Conservation (phyloP, 805 yeast species). For the Schwanniomyces polymorphus region DNA sequence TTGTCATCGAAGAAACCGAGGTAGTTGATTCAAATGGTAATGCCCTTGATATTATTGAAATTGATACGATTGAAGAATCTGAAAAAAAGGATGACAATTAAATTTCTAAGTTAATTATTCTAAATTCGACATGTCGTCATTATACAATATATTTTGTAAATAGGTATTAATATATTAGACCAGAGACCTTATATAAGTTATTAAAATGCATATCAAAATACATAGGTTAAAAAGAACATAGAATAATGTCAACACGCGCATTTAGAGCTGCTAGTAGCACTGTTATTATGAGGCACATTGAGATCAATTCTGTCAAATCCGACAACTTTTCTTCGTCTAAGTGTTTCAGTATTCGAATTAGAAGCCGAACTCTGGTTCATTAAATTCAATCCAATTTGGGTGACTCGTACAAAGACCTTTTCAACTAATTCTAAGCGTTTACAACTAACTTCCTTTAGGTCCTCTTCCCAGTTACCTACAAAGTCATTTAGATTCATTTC, state of each 20-base stretch:
- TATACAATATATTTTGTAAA: neutral
- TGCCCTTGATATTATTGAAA: conserved; percentile 10
- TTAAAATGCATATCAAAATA: neutral
- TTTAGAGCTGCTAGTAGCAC: neutral
- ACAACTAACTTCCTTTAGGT: conserved; percentile 33
- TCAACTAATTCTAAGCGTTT: conserved; percentile 30
- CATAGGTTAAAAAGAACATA: neutral
- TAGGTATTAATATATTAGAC: neutral
- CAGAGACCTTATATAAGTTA: neutral
- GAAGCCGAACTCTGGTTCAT: conserved; percentile 4
- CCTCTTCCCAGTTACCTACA: conserved; percentile 33
- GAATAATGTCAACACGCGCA: neutral
- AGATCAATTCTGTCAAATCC: conserved; percentile 34
- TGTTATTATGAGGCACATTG: conserved; percentile 5
- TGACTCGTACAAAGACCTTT: conserved; percentile 36
- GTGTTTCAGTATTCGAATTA: neutral
- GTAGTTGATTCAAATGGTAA: conserved; percentile 7
- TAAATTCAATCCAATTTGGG: conserved; percentile 30
- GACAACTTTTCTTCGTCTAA: conserved; percentile 13
- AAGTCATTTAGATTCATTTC: conserved; percentile 21
- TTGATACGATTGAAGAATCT: neutral
- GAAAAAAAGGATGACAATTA: neutral
- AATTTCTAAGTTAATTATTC: neutral
- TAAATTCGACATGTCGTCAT: neutral
- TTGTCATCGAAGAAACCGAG: neutral